Percentiles rank a stretch among this genome's conserved stretches.
Conservation (phyloP, 129 eudicot genomes). For the Silybum marianum region DNA sequence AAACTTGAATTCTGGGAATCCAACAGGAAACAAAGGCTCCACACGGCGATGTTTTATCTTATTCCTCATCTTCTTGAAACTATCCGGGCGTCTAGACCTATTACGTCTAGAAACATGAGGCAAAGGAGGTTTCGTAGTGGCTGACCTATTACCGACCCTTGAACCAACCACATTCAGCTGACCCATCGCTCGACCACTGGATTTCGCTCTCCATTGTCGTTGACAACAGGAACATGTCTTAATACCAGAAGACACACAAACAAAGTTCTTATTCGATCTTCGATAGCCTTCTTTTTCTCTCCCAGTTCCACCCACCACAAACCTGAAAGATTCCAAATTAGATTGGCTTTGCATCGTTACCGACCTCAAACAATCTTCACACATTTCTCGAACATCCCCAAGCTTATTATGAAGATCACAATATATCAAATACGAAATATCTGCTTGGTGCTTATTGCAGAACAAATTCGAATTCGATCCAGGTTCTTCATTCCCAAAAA, state of each 20-base stretch:
- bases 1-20: slow-evolving; percentile 55
- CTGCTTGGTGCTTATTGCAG: slow-evolving; percentile 59
- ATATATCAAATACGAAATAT: slow-evolving; percentile 59
- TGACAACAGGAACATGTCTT: slow-evolving; percentile 72
- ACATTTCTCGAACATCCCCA: slow-evolving; percentile 58
- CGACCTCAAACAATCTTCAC: slow-evolving; percentile 72
- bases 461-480: slow-evolving; percentile 46
- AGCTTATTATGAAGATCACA: slow-evolving; percentile 68
- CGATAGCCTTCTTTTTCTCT: slow-evolving; percentile 39
- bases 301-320: slow-evolving; percentile 51
- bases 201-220: slow-evolving; percentile 50
- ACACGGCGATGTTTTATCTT: slow-evolving; percentile 32
- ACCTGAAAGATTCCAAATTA: slow-evolving; percentile 43
- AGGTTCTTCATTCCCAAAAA: slow-evolving; percentile 47
- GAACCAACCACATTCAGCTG: slow-evolving; percentile 39
- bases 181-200: slow-evolving; percentile 51
- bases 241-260: slow-evolving; percentile 28
- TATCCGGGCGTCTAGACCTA: slow-evolving; percentile 57
- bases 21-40: slow-evolving; percentile 44
- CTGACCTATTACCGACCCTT: slow-evolving; percentile 54
- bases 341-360: slow-evolving; percentile 41
- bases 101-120: slow-evolving; percentile 65
- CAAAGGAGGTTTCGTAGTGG: slow-evolving; percentile 74
- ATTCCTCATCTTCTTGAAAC: slow-evolving; percentile 57
- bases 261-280: slow-evolving; percentile 37